Evolutionary conservation across 306 rosid species (phyloP).

Genomic region (Canavalia gladiata): DNA sequence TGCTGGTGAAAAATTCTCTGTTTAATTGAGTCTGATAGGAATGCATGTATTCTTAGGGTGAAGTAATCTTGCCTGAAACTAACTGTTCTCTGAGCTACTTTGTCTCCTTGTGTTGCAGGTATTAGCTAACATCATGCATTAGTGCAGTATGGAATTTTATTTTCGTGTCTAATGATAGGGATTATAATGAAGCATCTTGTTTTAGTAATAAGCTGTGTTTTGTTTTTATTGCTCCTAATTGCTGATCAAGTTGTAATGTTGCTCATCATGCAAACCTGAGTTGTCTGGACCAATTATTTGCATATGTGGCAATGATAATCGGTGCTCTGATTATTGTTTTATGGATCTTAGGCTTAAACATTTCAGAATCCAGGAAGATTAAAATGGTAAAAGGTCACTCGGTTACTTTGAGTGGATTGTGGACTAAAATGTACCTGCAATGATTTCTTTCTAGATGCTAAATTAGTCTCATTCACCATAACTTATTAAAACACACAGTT

Average conservation of each 20-base stretch:
- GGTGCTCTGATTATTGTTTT: conserved; percentile 7
- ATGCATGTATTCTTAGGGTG: neutral
- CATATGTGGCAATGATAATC: neutral
- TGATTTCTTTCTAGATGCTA: conserved; percentile 29
- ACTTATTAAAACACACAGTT: neutral
- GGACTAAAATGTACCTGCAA: neutral
- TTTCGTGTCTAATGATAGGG: neutral
- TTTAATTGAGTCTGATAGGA: neutral
- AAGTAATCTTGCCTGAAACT: neutral
- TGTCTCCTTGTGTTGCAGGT: neutral
- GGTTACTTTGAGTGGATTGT: conserved; percentile 16
- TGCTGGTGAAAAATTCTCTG: neutral
- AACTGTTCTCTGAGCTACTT: neutral
- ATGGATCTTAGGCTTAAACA: conserved; percentile 20
- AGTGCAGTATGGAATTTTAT: neutral
- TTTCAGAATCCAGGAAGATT: conserved; percentile 24
- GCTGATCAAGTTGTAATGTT: conserved; percentile 14
- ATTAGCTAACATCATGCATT: neutral
- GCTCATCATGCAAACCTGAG: neutral
- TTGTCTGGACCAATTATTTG: neutral
- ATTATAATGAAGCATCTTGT: neutral
- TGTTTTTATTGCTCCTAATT: neutral
- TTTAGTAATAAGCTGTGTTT: neutral
- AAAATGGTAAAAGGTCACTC: conserved; percentile 10
- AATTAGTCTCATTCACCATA: neutral